Percentiles rank a stretch among this genome's conserved stretches.
Evolutionary conservation across 108 stramenopile genomes (phyloP).

Genomic region (Epithemia pelagica): DNA sequence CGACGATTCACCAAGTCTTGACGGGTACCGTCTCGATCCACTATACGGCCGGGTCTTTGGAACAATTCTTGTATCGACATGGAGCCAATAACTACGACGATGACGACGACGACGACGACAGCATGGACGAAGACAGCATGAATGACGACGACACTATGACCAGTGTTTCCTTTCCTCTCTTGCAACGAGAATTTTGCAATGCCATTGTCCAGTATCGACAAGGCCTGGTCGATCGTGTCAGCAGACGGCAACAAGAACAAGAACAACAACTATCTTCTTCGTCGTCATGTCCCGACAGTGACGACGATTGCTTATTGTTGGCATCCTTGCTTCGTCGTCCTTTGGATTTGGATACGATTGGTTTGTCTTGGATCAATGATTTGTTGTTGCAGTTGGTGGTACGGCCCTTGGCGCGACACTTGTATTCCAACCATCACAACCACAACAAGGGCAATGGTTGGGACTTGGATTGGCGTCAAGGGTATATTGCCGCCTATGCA

Average conservation of each 20-base stretch:
- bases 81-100: no score
- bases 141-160: slow-evolving; percentile 64
- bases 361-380: slow-evolving; percentile 67
- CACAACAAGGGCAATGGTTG: slow-evolving; percentile 27
- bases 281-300: no score
- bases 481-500: slow-evolving; percentile 72
- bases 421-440: slow-evolving; percentile 45
- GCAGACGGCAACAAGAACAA: no score
- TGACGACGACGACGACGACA: not conserved
- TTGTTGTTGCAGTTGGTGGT: slow-evolving; percentile 62
- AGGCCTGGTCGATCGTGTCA: no score
- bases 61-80: no score
- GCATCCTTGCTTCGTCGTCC: no score
- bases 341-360: slow-evolving; percentile 62
- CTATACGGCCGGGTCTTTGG: no score
- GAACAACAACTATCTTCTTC: no score
- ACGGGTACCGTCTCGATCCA: no score
- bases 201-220: slow-evolving; percentile 21
- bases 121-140: not conserved
- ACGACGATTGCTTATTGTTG: no score
- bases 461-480: slow-evolving; percentile 77
- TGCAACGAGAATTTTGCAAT: slow-evolving; percentile 27
- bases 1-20: no score
- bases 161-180: slow-evolving; percentile 75
- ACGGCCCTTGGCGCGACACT: slow-evolving; percentile 50